A percentile compares a stretch with the other conserved stretches of the same genome.
Conservation (phyloP, 805 yeast species). For the Candida andamanensis region DNA sequence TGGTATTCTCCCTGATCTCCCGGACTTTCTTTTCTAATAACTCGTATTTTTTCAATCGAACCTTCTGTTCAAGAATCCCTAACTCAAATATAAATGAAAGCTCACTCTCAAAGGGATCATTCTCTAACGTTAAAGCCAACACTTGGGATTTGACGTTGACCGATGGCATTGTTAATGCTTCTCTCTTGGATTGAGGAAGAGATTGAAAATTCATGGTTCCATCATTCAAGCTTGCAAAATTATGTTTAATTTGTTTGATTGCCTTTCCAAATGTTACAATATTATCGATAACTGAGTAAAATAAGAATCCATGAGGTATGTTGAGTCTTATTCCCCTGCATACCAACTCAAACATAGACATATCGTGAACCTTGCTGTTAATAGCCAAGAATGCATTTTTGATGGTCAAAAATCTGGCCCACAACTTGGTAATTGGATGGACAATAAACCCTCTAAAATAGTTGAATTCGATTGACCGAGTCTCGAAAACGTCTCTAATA, state of each 20-base stretch:
- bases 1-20: constrained; percentile 11
- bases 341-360: constrained; percentile 16
- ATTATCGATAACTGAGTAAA: constrained; percentile 78
- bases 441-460: constrained; percentile 42
- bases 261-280: constrained; percentile 64
- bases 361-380: constrained; percentile 11
- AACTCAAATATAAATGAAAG: constrained; percentile 59
- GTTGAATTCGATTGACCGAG: constrained; percentile 27
- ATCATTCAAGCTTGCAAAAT: constrained; percentile 33
- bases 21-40: constrained; percentile 27
- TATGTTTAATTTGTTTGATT: constrained; percentile 51
- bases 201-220: constrained; percentile 23
- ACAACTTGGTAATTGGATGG: constrained; percentile 45
- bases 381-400: constrained; percentile 15
- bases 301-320: constrained; percentile 70
- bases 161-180: constrained; percentile 47
- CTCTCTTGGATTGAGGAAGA: constrained; percentile 32
- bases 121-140: constrained; percentile 66
- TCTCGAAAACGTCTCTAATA: constrained; percentile 18
- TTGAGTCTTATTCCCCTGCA: constrained; percentile 43
- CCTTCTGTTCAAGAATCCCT: constrained; percentile 61
- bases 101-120: constrained; percentile 85
- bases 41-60: constrained; percentile 47
- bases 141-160: constrained; percentile 51
- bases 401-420: constrained; percentile 34